phyloP scores from a whole-genome alignment of 805 yeast species.

The Geotrichum ghanense region DNA sequence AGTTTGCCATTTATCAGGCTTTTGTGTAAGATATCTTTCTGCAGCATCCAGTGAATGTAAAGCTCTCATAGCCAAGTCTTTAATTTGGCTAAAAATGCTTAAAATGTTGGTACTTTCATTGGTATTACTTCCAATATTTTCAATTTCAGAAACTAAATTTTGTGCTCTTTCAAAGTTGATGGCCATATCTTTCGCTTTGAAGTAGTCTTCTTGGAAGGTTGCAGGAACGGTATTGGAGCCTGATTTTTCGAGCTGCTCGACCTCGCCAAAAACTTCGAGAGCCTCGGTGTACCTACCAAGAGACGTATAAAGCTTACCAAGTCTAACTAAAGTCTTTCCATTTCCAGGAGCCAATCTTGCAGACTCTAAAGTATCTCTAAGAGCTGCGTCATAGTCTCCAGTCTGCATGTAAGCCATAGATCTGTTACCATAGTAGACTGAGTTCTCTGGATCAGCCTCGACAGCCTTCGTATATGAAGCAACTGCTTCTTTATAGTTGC shows the following conservation, averaged over 20 bases:
- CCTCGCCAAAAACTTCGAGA: constrained; percentile 16
- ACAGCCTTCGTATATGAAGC: constrained; percentile 27
- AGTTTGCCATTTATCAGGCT: constrained; percentile 27
- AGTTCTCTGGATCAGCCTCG: constrained; percentile 24
- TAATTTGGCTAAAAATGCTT: background rate
- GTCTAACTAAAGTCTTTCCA: constrained; percentile 25
- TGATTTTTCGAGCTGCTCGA: constrained; percentile 5
- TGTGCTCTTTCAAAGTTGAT: constrained; percentile 26
- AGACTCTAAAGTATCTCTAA: constrained; percentile 24
- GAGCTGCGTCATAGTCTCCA: constrained; percentile 23
- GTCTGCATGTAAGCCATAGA: constrained; percentile 29
- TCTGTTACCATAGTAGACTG: constrained; percentile 29
- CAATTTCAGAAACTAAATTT: constrained; percentile 14
- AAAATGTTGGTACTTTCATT: constrained; percentile 23
- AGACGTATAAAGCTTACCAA: constrained; percentile 25
- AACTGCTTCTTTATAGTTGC: constrained; percentile 23
- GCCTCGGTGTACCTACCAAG: constrained; percentile 28
- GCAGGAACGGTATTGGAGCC: constrained; percentile 3
- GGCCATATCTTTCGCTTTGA: constrained; percentile 26
- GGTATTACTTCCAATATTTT: constrained; percentile 3
- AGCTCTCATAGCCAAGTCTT: background rate
- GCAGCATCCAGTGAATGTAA: constrained; percentile 28
- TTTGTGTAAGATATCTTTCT: constrained; percentile 25
- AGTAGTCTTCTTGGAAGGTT: constrained; percentile 15
- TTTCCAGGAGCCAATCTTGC: constrained; percentile 21